Percentiles rank a stretch among this genome's conserved stretches.
These are phyloP conservation scores for Termitomyces sp. DNA, from an alignment of 768 basidiomycete genomes.

Conservation along the genomic window DNA sequence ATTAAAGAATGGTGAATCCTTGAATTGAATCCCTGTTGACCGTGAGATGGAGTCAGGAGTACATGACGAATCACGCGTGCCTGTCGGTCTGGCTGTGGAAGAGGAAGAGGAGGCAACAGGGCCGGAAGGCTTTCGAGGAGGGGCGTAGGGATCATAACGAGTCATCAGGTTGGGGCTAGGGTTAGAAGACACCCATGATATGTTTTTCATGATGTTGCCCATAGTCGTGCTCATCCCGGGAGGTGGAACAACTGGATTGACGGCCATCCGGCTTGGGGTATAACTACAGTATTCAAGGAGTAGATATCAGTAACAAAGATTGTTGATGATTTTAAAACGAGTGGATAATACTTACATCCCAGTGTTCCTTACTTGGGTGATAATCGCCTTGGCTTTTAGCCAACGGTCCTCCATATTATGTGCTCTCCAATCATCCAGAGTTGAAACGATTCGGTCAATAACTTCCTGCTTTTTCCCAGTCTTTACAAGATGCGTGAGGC, in stretches of 20 bases:
- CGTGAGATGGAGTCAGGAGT: conserved; percentile 4
- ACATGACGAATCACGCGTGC: conserved; percentile 15
- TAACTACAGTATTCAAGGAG: conserved; percentile 9
- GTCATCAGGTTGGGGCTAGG: conserved; percentile 30
- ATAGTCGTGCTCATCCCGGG: conserved; percentile 16
- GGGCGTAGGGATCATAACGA: conserved; percentile 66
- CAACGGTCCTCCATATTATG: conserved; percentile 58
- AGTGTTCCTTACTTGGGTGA: conserved; percentile 58
- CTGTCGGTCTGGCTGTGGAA: conserved; percentile 25
- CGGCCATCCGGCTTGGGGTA: conserved; percentile 14
- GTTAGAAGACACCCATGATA: conserved; percentile 21
- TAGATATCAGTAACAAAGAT: neutral
- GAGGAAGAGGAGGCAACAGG: conserved; percentile 30
- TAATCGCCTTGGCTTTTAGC: conserved; percentile 61
- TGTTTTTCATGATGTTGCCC: conserved; percentile 24
- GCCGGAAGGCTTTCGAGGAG: conserved; percentile 42
- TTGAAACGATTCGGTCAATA: conserved; percentile 64
- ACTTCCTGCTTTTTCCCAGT: conserved; percentile 86
- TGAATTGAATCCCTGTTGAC: conserved; percentile 63
- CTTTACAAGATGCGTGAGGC: conserved; percentile 60
- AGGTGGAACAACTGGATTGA: conserved; percentile 15
- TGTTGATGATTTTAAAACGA: neutral
- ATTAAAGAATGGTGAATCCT: conserved; percentile 72
- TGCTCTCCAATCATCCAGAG: conserved; percentile 58
- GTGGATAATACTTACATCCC: conserved; percentile 53